Percentiles rank a stretch among this genome's conserved stretches.
Evolutionary conservation across 768 basidiomycete genomes (phyloP).

Genomic region (Candolleomyces eurysporus): DNA sequence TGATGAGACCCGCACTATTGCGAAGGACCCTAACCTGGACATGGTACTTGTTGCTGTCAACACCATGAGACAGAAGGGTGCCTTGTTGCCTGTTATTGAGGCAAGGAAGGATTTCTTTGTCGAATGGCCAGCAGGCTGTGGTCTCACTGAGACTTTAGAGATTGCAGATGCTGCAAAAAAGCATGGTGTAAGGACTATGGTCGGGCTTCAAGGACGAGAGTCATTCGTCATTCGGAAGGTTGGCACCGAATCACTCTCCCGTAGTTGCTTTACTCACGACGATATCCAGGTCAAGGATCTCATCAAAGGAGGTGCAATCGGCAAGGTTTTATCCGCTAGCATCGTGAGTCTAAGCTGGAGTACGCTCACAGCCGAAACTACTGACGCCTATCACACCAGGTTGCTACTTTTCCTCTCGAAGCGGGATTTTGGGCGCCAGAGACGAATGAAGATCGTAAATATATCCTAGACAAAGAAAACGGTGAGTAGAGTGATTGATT

Average conservation of each 20-base stretch:
- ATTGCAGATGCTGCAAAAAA: constrained; percentile 25
- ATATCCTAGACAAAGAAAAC: not conserved
- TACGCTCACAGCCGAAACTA: no score
- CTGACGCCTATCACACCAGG: no score
- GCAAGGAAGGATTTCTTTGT: constrained; percentile 36
- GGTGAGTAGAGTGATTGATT: not conserved
- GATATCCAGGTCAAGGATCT: not conserved
- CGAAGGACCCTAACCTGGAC: constrained; percentile 23
- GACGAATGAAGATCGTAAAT: not conserved
- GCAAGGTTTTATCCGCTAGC: not conserved
- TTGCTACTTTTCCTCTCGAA: not conserved
- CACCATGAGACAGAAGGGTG: constrained; percentile 22
- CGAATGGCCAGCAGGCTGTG: constrained; percentile 35
- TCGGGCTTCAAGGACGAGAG: no score
- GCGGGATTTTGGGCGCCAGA: not conserved
- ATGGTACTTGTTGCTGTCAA: constrained; percentile 32
- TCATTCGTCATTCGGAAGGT: no score
- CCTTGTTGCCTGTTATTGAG: constrained; percentile 25
- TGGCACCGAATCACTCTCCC: no score
- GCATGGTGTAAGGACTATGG: not conserved
- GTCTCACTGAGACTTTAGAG: constrained; percentile 25
- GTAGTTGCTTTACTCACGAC: no score
- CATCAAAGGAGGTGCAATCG: not conserved
- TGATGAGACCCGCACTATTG: not conserved
- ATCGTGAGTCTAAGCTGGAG: not conserved